Base-by-base conservation (phyloP, 805 yeast species). In the Phaffomyces antillensis region DNA sequence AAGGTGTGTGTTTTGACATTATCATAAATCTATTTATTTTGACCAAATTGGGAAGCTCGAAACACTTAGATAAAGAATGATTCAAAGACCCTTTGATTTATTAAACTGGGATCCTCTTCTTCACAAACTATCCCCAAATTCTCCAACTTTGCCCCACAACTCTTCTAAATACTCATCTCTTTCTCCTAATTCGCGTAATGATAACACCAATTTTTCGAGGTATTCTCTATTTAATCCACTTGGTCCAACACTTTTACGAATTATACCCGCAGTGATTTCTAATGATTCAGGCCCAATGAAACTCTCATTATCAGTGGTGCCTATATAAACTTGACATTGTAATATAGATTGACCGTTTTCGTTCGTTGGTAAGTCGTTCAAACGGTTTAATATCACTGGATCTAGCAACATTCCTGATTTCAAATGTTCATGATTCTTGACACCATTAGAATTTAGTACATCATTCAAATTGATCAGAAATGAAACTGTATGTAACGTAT, bases 211-310 rank as follows among this genome's bases (percentile, higher is more conserved):
- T 41, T 69, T 65, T 40, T 65, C 60, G 48, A 91, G 63, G 59
- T 90, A 90, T 55, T 86, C 95, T 41, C 68, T 62, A 58, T 90
- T 90, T 15, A 72, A 70, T 0, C 98, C 97, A 56, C 95, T 83
- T 23, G 93, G 93, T 0, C 98, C 98, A 7, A 52, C 55, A 16
- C 83, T 68, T 0, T 53, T 53, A 10, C 70, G 65, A 13, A 90
- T 87, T 8, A 76, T 70, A 17, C 54, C 52, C 0, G 95, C 95
- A 0, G 96, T 80, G 0, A 61, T 63, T 7, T 61, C 60, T 0
- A 83, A 66, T 3, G 59, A 58, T 59, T 89, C 95, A 1, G 96
- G 95, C 0, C 97, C 97, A 4, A 87, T 71, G 56, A 89, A 91
- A 4, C 96, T 86, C 42, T 71, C 82, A 56, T 89, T 90, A 13